phyloP scores from a whole-genome alignment of 2,329 filamentous ascomycete genomes.

The Neoarthrinium moseri region DNA sequence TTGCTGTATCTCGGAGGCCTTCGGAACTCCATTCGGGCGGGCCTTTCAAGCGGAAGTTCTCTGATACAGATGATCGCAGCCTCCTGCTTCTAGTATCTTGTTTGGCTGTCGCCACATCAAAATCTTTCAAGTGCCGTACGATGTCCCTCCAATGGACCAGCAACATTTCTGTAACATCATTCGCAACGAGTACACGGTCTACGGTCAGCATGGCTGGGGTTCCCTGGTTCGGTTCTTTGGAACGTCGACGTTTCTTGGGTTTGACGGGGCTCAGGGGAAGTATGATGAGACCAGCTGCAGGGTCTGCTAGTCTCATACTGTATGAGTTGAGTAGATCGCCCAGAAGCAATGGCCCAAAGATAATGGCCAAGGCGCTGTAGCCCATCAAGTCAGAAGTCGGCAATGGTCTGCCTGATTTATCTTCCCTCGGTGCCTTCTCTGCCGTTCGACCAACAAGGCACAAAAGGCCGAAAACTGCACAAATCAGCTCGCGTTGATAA shows the following conservation, averaged over 20 bases:
- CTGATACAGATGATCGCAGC: too few species aligned
- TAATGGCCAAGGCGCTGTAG: conserved; percentile 59
- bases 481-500: conserved; percentile 62
- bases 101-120: conserved; percentile 23
- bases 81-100: too few species aligned
- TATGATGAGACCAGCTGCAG: conserved; percentile 39
- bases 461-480: conserved; percentile 64
- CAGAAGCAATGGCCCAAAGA: conserved; percentile 64
- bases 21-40: conserved; percentile 34
- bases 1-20: conserved; percentile 12
- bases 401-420: conserved; percentile 48
- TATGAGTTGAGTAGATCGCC: conserved; percentile 56
- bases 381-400: conserved; percentile 62
- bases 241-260: conserved; percentile 36
- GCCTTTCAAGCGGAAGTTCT: conserved; percentile 35
- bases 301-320: conserved; percentile 42
- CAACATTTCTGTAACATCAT: conserved; percentile 62
- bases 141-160: conserved; percentile 65
- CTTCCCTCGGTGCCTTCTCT: conserved; percentile 51
- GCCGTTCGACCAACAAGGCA: conserved; percentile 59
- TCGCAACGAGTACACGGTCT: conserved; percentile 58
- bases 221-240: conserved; percentile 18
- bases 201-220: conserved; percentile 31
- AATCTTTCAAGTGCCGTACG: conserved; percentile 55
- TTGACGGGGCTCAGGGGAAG: conserved; percentile 42